These are phyloP conservation scores for Danielia oregonensis DNA, from an alignment of 805 yeast species.

Conservation along the genomic window DNA sequence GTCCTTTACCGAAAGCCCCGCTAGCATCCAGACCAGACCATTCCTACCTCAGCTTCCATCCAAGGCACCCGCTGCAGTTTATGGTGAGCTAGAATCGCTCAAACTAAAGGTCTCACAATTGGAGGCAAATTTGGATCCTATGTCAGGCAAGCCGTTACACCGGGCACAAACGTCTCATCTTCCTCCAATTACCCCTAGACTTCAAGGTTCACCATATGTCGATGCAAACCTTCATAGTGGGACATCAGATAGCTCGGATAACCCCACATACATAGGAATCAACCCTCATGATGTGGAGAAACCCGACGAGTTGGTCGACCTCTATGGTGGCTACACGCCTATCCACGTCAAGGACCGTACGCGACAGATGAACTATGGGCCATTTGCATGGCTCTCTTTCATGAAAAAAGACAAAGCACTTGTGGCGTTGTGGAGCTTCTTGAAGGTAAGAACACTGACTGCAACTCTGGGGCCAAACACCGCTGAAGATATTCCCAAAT, in stretches of 20 bases:
- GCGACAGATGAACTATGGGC: slow-evolving; percentile 47
- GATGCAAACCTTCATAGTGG: no score
- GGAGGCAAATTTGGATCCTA: slow-evolving; percentile 1
- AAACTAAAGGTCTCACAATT: slow-evolving; percentile 4
- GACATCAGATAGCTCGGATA: no score
- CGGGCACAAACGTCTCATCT: background rate
- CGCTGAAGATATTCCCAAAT: background rate
- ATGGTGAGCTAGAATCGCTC: slow-evolving; percentile 3
- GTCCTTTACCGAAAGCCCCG: no score
- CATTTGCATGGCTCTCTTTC: slow-evolving; percentile 47
- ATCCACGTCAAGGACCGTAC: slow-evolving; percentile 35
- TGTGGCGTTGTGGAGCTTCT: slow-evolving; percentile 6
- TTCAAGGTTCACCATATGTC: no score
- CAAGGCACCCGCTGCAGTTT: no score
- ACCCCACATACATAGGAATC: slow-evolving; percentile 3
- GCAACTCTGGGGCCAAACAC: background rate
- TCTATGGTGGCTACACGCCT: slow-evolving; percentile 42
- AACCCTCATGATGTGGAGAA: slow-evolving; percentile 4
- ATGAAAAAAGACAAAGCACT: slow-evolving; percentile 43
- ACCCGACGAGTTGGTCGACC: slow-evolving; percentile 34
- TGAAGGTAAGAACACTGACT: background rate
- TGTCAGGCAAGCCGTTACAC: slow-evolving; percentile 1
- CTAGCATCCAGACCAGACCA: no score
- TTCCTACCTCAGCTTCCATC: no score
- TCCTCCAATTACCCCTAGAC: no score